Base-by-base conservation (phyloP, 768 basidiomycete genomes). In the Podaxis sp. region DNA sequence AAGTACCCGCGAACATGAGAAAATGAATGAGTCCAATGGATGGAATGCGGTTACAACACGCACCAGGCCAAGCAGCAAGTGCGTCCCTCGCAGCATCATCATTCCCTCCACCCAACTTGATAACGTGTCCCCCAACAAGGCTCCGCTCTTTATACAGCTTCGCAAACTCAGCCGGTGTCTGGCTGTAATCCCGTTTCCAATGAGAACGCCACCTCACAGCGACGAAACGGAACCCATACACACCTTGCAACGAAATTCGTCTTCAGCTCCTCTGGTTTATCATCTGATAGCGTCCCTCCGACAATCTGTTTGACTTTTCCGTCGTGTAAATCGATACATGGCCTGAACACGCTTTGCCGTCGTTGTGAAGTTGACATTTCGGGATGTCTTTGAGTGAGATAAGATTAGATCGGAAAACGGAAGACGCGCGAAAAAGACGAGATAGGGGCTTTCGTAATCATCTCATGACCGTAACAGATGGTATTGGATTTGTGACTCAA, bases 221-320 rank as follows among this genome's bases (percentile, higher is more conserved):
- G 33, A 56, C 24, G 20, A 22, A 12, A 52, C 56, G 44, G 26
- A 28, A 17, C 10, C 40, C 26, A 62, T 22, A 79, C 85, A 68
- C 68, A 89, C 96, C 86, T 91, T 64, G 96, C 87, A 48, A 97
- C 87, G 70, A 96, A 99, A 74, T 99, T 99, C 22, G 93, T 96
- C 73, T 84, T 85, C 66, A 97, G 80, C 44, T 71, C 72, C 24
- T 80, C 76, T 6, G 90, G 84, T 37, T 83, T 72, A 24, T 74
- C 68, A 56, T 93, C 90, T 20, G 90, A 91, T 33, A 99, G 82
- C 3, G 95, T 96, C 3, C 96, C 94, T 48, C 97, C 97, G 13
- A 99, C 93, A 59, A 99, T 98, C 76, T 99, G 97, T 77, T 99
- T 99, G 62, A 99, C 97, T 69, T 94, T 82, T 4, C 97, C 97